These are phyloP conservation scores for Leccinum barrowsii DNA, from an alignment of 768 basidiomycete species.

Conservation along the genomic window DNA sequence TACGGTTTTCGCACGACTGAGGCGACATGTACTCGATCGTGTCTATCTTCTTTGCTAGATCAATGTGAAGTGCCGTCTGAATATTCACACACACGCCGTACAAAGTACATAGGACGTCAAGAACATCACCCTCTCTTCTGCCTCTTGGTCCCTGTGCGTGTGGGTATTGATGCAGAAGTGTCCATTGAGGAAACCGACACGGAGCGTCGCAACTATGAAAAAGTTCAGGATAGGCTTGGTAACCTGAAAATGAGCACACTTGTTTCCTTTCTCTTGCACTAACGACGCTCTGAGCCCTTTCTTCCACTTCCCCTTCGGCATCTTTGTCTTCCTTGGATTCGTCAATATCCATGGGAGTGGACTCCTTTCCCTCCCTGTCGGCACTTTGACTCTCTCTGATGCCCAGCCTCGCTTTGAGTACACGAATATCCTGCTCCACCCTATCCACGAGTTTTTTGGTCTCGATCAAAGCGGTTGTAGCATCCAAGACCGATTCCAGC, in stretches of 20 bases:
- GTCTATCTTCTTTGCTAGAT: conserved; percentile 8
- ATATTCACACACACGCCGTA: conserved; percentile 5
- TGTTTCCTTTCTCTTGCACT: conserved; percentile 60
- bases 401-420: conserved; percentile 60
- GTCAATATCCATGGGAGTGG: conserved; percentile 51
- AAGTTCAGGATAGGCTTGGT: not conserved
- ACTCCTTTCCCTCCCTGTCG: conserved; percentile 36
- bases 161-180: conserved; percentile 50
- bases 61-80: conserved; percentile 6
- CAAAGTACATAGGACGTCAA: not conserved
- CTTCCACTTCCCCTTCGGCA: conserved; percentile 43
- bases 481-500: conserved; percentile 71
- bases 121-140: conserved; percentile 47
- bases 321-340: conserved; percentile 33
- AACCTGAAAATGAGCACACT: conserved; percentile 26
- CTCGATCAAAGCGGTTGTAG: conserved; percentile 74
- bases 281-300: conserved; percentile 62
- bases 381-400: conserved; percentile 45
- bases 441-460: conserved; percentile 85
- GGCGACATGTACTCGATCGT: not conserved
- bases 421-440: conserved; percentile 79
- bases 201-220: conserved; percentile 53
- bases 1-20: conserved; percentile 59
- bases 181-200: conserved; percentile 76
- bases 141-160: conserved; percentile 52